Evolutionary conservation across 768 basidiomycete genomes (phyloP).

Genomic region (Panaeolus cyanescens): DNA sequence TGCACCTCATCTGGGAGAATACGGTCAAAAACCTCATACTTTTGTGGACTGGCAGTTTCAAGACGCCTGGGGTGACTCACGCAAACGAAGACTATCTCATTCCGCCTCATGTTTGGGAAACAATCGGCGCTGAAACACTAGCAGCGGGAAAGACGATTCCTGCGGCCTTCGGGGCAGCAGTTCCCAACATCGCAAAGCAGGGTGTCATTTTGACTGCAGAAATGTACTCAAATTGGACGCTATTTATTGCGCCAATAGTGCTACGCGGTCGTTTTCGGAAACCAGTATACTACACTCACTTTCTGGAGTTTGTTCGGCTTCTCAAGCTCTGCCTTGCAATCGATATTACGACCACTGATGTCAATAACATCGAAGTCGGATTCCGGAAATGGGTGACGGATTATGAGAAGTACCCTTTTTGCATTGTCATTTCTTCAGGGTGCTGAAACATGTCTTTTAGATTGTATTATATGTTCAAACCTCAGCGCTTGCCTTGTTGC

Average conservation of each 20-base stretch:
- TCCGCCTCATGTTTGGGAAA: constrained; percentile 36
- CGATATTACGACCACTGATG: constrained; percentile 26
- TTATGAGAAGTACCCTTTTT: constrained; percentile 36
- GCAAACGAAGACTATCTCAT: constrained; percentile 31
- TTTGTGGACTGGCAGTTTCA: constrained; percentile 42
- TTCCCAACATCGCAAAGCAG: constrained; percentile 33
- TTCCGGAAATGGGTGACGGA: constrained; percentile 36
- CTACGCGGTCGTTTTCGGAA: constrained; percentile 32
- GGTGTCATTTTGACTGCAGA: constrained; percentile 33
- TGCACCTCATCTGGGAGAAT: constrained; percentile 52
- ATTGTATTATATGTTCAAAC: constrained; percentile 28
- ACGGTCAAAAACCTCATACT: constrained; percentile 38
- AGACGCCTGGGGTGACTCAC: constrained; percentile 36
- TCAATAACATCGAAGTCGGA: constrained; percentile 25
- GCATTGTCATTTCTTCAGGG: neutral
- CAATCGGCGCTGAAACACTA: constrained; percentile 31
- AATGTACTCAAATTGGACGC: constrained; percentile 39
- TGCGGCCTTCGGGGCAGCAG: constrained; percentile 32
- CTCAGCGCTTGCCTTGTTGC: constrained; percentile 24
- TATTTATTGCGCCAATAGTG: constrained; percentile 39
- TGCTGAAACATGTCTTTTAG: constrained; percentile 15
- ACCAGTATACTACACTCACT: constrained; percentile 40
- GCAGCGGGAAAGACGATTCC: constrained; percentile 36
- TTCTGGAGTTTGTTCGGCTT: constrained; percentile 38
- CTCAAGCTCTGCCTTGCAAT: constrained; percentile 38